Evolutionary conservation across 768 basidiomycete species (phyloP).

Genomic region (Clathrus columnatus): DNA sequence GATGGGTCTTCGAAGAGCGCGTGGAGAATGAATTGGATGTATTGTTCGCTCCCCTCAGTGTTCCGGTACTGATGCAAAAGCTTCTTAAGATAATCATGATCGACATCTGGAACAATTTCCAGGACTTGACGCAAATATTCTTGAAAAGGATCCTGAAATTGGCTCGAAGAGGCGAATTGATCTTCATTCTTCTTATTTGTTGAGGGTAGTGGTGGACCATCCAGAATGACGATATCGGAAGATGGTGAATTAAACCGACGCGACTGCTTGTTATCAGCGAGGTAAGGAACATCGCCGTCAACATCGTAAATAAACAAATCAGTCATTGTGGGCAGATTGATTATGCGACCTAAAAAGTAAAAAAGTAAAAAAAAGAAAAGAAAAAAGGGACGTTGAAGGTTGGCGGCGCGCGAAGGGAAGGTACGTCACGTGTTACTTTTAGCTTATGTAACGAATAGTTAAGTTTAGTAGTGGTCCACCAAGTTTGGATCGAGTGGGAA

Average conservation of each 20-base stretch:
- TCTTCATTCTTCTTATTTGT: not conserved
- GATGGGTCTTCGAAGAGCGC: conserved; percentile 50
- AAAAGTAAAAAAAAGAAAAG: not conserved
- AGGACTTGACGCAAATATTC: conserved; percentile 41
- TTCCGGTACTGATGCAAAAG: conserved; percentile 40
- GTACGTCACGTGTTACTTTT: not conserved
- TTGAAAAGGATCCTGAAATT: conserved; percentile 11
- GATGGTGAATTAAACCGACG: not conserved
- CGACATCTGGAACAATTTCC: conserved; percentile 66
- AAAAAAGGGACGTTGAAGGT: not conserved
- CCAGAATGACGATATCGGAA: not conserved
- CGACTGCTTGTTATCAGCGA: not conserved
- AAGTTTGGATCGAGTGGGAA: too few relatives aligned
- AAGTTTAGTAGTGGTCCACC: too few relatives aligned
- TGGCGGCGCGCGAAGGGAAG: not conserved
- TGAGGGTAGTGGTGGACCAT: not conserved
- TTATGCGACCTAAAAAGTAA: too few relatives aligned
- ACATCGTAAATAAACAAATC: not conserved
- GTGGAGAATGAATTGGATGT: conserved; percentile 49
- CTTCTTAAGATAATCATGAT: conserved; percentile 40
- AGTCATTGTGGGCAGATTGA: not conserved
- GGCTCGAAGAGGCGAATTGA: not conserved
- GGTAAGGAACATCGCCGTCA: not conserved
- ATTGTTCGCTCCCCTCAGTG: conserved; percentile 23
- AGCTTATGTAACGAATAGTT: not conserved